Conservation (phyloP, 371 early-diverging fungal species). For the Parasitella parasitica region DNA sequence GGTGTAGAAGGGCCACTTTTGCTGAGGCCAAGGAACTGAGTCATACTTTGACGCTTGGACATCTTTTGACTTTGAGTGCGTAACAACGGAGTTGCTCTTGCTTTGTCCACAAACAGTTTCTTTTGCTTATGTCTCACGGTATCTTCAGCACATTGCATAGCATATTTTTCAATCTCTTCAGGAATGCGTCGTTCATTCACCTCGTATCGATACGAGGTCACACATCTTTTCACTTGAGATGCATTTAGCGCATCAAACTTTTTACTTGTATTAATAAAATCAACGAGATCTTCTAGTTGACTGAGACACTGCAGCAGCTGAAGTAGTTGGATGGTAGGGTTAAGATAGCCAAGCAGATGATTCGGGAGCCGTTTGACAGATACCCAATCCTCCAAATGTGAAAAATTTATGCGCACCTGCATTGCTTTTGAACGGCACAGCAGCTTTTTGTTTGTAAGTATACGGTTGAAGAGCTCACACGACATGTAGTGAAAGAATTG, state of each 20-base stretch:
- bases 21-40: constrained; percentile 28
- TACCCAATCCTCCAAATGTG: constrained; percentile 83
- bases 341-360: constrained; percentile 44
- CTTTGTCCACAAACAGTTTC: constrained; percentile 1
- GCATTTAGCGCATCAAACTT: constrained; percentile 65
- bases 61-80: constrained; percentile 2
- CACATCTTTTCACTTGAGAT: constrained; percentile 71
- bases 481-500: constrained; percentile 79
- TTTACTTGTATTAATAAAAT: constrained; percentile 70
- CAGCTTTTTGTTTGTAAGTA: constrained; percentile 71
- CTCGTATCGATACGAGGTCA: constrained; percentile 84
- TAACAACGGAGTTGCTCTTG: not conserved
- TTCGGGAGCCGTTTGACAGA: constrained; percentile 57
- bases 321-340: constrained; percentile 72
- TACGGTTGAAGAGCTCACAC: constrained; percentile 80
- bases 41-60: constrained; percentile 34
- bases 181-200: constrained; percentile 75
- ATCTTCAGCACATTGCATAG: constrained; percentile 66
- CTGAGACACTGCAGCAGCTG: constrained; percentile 83
- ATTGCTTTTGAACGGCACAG: constrained; percentile 82
- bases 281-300: constrained; percentile 60
- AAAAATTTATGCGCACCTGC: constrained; percentile 85
- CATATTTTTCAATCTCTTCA: constrained; percentile 71
- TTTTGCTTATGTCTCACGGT: constrained; percentile 48
- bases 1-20: constrained; percentile 21